These are phyloP conservation scores for Rosa chinensis DNA, from an alignment of 306 rosid species.

Conservation along the genomic window DNA sequence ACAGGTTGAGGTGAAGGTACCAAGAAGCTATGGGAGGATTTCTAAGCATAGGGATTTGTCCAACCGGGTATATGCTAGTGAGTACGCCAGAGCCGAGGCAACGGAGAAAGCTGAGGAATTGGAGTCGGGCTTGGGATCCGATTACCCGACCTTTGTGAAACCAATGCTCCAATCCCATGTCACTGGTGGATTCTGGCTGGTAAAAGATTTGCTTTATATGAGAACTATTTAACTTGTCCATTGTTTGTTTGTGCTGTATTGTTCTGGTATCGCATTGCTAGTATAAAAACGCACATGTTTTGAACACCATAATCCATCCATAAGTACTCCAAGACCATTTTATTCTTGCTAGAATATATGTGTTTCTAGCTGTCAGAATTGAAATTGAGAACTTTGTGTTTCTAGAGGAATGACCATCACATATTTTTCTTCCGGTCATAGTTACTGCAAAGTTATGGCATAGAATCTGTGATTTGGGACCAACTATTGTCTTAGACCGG, in stretches of 20 bases:
- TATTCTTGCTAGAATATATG: not conserved
- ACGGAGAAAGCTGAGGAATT: constrained; percentile 55
- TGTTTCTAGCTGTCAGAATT: not conserved
- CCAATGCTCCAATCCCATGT: constrained; percentile 86
- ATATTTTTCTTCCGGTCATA: not conserved
- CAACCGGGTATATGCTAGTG: constrained; percentile 59
- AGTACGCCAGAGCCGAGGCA: constrained; percentile 56
- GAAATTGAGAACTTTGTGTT: not conserved
- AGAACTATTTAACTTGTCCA: not conserved
- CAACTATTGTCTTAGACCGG: not conserved
- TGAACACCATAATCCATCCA: not conserved
- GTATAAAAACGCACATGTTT: not conserved
- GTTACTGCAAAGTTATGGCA: not conserved
- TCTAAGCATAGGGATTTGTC: constrained; percentile 54
- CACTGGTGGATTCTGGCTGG: constrained; percentile 93
- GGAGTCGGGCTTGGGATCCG: constrained; percentile 38
- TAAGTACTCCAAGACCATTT: not conserved
- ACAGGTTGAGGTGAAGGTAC: constrained; percentile 45
- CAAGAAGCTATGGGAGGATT: constrained; percentile 43
- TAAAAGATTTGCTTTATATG: constrained; percentile 7
- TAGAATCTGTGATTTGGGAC: not conserved
- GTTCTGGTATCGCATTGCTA: not conserved
- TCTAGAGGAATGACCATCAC: not conserved
- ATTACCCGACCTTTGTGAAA: constrained; percentile 51
- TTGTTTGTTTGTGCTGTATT: not conserved